Evolutionary conservation across 2,329 filamentous ascomycete genomes (phyloP), one percentile per base, ranked within the genome.

Genomic region (Fusarium coicis): DNA sequence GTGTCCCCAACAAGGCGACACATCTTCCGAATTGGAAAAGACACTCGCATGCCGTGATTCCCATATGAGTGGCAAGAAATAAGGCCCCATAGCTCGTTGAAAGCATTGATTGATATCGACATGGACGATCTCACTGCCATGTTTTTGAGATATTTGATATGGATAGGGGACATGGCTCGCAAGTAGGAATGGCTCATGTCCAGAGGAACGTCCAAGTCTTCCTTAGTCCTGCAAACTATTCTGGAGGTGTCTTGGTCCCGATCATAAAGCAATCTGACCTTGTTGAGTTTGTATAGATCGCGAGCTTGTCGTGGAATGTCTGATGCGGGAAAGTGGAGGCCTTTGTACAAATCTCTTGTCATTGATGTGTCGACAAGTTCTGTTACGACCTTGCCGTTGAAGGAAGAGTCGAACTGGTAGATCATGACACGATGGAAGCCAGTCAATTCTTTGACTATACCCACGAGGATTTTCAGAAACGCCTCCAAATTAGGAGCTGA

Each of bases 91-190:
- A 97, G 83, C 75, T 97, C 93, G 74, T 89, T 87, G 76, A 97
- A 96, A 0, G 93, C 93, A 72, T 94, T 96, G 78, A 97, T 93
- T 2, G 94, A 97, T 68, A 97, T 95, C 1, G 94, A 97, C 94
- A 97, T 97, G 72, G 94, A 97, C 0, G 94, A 94, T n/a, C 94
- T 90, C 1, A 97, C 94, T 12, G 91, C 92, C 95, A 97, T 97
- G 79, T 97, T 95, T 10, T 85, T 88, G 7, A 97, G 85, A 76
- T 97, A 97, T 78, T 97, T 97, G 61, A 97, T 81, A 78, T 96
- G 94, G 46, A 97, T 95, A 0, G 95, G 94, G 2, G 94, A 97
- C 90, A 97, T 97, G 70, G 95, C 94, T 60, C 95, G 90, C 4
- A 97, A 87, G 78, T 97, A 96, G 1, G 92, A 89, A 77, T 96